Percentiles rank a stretch among this genome's conserved stretches.
phyloP scores from a whole-genome alignment of 129 eudicot genomes.

The Solidago caesia region DNA sequence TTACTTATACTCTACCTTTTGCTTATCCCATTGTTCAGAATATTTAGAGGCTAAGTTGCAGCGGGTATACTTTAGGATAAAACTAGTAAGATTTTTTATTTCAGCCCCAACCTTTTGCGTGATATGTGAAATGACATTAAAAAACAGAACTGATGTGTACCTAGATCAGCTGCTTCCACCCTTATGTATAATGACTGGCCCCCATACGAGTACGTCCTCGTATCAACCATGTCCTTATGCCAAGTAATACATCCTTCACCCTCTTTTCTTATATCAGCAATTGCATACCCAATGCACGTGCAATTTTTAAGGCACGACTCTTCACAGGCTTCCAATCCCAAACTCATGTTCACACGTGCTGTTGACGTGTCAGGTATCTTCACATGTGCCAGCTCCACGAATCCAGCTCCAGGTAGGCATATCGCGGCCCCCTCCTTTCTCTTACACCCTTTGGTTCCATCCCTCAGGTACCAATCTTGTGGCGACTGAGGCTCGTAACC shows the following conservation, averaged over 20 bases:
- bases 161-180: slow-evolving; percentile 49
- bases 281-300: slow-evolving; percentile 48
- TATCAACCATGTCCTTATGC: slow-evolving; percentile 45
- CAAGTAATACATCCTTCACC: slow-evolving; percentile 50
- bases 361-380: slow-evolving; percentile 48
- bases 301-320: slow-evolving; percentile 47
- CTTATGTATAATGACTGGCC: slow-evolving; percentile 56
- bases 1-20: too few species aligned
- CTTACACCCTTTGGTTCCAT: slow-evolving; percentile 46
- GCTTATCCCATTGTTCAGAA: too few species aligned
- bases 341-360: slow-evolving; percentile 38
- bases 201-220: slow-evolving; percentile 34
- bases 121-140: not conserved
- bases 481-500: slow-evolving; percentile 43
- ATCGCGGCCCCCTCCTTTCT: slow-evolving; percentile 18
- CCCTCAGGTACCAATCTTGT: slow-evolving; percentile 48
- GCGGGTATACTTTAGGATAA: too few species aligned
- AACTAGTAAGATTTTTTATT: too few species aligned
- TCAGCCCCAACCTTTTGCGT: too few species aligned
- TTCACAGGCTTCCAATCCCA: slow-evolving; percentile 40
- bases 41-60: too few species aligned
- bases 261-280: too few species aligned
- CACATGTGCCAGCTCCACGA: slow-evolving; percentile 33
- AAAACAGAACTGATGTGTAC: slow-evolving; percentile 29
- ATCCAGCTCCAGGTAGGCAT: slow-evolving; percentile 39